Evolutionary conservation across 306 rosid genomes (phyloP).

Genomic region (Rosa chinensis): DNA sequence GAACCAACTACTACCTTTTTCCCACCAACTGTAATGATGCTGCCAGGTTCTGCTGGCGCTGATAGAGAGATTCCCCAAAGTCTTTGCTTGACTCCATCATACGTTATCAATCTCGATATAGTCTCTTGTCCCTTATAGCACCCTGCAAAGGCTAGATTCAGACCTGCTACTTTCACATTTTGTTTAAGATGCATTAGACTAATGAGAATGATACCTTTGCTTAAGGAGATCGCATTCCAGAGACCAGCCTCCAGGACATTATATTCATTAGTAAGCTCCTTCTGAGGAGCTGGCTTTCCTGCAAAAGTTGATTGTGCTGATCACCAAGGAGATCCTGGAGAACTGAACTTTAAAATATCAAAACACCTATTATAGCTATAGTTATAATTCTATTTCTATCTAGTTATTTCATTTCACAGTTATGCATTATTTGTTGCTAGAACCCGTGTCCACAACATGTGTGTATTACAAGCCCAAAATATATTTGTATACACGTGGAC

Average conservation of each 20-base stretch:
- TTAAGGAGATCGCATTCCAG: conserved; percentile 85
- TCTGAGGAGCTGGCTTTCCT: conserved; percentile 93
- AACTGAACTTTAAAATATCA: conserved; percentile 1
- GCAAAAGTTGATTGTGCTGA: conserved; percentile 27
- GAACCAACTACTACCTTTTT: conserved; percentile 50
- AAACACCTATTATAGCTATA: background rate
- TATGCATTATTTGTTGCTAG: background rate
- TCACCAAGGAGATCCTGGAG: conserved; percentile 14
- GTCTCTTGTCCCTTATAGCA: conserved; percentile 99
- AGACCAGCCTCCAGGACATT: conserved; percentile 90
- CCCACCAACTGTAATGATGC: conserved; percentile 61
- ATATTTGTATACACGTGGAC: background rate
- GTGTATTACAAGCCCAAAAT: background rate
- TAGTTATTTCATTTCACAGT: background rate
- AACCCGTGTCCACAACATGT: background rate
- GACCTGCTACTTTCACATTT: conserved; percentile 13
- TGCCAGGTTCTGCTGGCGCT: conserved; percentile 76
- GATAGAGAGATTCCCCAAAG: conserved; percentile 87
- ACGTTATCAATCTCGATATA: conserved; percentile 83
- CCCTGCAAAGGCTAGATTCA: conserved; percentile 46
- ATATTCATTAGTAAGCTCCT: conserved; percentile 87
- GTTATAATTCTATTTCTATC: background rate
- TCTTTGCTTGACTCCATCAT: conserved; percentile 88
- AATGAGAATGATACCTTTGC: conserved; percentile 56
- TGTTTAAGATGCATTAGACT: conserved; percentile 19